Percentiles rank a stretch among this genome's conserved stretches.
These are phyloP conservation scores for Cordyceps cicadae DNA, from an alignment of 2,329 filamentous ascomycete genomes.

Conservation along the genomic window DNA sequence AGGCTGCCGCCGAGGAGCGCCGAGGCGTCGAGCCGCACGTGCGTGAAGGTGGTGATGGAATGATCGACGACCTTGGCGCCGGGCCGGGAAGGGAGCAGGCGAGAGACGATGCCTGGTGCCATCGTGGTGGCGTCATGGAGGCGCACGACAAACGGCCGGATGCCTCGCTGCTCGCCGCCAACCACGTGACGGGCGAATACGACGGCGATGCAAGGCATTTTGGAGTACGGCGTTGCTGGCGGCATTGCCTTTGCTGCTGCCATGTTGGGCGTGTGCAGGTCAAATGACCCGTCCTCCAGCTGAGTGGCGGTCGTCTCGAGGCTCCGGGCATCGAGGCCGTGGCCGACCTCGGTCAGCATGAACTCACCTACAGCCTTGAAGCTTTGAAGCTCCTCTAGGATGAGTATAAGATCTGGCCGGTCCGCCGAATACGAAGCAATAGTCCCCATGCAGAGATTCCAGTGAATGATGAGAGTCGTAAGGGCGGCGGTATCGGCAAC, in stretches of 20 bases:
- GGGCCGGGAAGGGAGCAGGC: conserved; percentile 19
- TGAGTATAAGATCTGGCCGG: conserved; percentile 9
- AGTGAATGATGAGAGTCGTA: conserved; percentile 22
- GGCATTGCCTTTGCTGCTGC: neutral
- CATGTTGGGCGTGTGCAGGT: neutral
- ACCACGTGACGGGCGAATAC: neutral
- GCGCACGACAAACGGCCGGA: neutral
- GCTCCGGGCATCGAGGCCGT: conserved; percentile 28
- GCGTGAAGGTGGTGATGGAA: conserved; percentile 25
- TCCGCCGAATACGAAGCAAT: conserved; percentile 4
- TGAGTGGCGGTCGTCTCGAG: neutral
- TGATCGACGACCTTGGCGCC: conserved; percentile 25
- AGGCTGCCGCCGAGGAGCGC: conserved; percentile 22
- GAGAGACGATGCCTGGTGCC: conserved; percentile 21
- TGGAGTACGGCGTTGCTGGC: neutral
- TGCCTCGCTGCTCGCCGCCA: neutral
- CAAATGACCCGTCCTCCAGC: neutral
- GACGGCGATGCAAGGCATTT: neutral
- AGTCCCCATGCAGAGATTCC: conserved; percentile 25
- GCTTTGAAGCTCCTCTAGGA: conserved; percentile 10
- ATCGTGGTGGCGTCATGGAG: conserved; percentile 15
- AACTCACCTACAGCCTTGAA: conserved; percentile 25
- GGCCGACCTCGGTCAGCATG: conserved; percentile 31
- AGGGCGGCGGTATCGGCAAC: conserved; percentile 15
- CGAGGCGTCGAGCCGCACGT: conserved; percentile 20